phyloP scores from a whole-genome alignment of 2,329 filamentous ascomycete genomes.

The Hypoxylon sp. region DNA sequence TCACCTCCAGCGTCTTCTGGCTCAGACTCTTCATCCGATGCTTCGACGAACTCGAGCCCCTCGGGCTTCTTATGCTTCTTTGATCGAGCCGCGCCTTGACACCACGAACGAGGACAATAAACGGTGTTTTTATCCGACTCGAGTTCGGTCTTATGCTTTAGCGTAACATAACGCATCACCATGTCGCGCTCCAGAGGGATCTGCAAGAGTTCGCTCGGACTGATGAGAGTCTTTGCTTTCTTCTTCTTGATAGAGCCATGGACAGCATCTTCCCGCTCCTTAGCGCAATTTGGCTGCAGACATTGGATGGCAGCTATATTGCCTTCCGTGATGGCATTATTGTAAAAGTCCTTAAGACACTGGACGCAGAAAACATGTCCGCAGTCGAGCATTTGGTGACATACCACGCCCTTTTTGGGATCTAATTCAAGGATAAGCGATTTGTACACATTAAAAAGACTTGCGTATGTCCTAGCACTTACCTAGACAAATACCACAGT shows the following conservation, averaged over 20 bases:
- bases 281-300: slow-evolving; percentile 81
- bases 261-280: slow-evolving; percentile 61
- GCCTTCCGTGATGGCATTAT: slow-evolving; percentile 85
- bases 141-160: slow-evolving; percentile 93
- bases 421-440: slow-evolving; percentile 63
- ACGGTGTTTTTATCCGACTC: slow-evolving; percentile 92
- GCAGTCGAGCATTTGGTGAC: slow-evolving; percentile 85
- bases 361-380: slow-evolving; percentile 89
- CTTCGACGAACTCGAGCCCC: slow-evolving; percentile 70
- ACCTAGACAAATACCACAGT: slow-evolving; percentile 86
- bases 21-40: slow-evolving; percentile 65
- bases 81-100: slow-evolving; percentile 85
- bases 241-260: slow-evolving; percentile 57
- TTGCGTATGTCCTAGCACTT: slow-evolving; percentile 43
- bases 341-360: slow-evolving; percentile 94
- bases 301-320: slow-evolving; percentile 84
- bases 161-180: slow-evolving; percentile 86
- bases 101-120: slow-evolving; percentile 93
- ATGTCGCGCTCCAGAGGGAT: slow-evolving; percentile 77
- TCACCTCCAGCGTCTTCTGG: slow-evolving; percentile 60
- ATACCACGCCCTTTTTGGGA: slow-evolving; percentile 86
- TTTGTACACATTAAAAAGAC: neutral
- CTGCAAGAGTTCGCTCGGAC: slow-evolving; percentile 84
- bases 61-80: slow-evolving; percentile 77
- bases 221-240: slow-evolving; percentile 76